Conservation (phyloP, 2,329 filamentous ascomycete genomes). For the Volutella citrinella region DNA sequence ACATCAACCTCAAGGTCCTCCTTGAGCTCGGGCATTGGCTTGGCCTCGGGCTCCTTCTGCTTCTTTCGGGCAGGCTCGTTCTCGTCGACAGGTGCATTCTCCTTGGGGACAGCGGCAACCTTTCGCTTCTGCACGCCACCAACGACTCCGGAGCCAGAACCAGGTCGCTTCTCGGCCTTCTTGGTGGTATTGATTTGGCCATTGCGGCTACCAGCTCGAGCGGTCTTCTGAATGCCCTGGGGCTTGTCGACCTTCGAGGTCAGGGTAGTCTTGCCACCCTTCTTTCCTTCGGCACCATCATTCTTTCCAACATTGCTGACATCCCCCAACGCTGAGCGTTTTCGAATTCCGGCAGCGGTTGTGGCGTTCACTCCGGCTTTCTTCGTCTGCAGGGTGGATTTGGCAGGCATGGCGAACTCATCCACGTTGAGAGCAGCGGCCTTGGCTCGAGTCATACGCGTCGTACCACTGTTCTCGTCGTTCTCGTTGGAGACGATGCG, state of each 20-base stretch:
- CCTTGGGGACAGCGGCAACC: constrained; percentile 50
- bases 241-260: constrained; percentile 79
- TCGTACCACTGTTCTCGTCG: constrained; percentile 79
- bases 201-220: constrained; percentile 57
- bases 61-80: constrained; percentile 70
- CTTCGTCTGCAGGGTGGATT: constrained; percentile 69
- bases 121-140: constrained; percentile 67
- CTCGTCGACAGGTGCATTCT: constrained; percentile 57
- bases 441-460: constrained; percentile 91
- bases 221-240: constrained; percentile 76
- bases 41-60: constrained; percentile 41
- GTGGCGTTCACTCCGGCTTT: constrained; percentile 54
- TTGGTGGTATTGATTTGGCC: constrained; percentile 60
- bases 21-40: constrained; percentile 20
- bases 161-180: constrained; percentile 62
- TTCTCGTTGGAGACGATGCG: constrained; percentile 87
- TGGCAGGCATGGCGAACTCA: constrained; percentile 54
- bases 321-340: constrained; percentile 84
- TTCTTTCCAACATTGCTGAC: constrained; percentile 92
- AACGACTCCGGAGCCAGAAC: constrained; percentile 68
- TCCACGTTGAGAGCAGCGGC: constrained; percentile 70
- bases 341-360: constrained; percentile 53
- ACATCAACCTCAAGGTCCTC: constrained; percentile 19
- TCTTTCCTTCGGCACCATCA: constrained; percentile 71
- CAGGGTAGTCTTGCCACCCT: constrained; percentile 66